Conservation (phyloP, 1,139 yeast species). For the Taphrina confusa region DNA sequence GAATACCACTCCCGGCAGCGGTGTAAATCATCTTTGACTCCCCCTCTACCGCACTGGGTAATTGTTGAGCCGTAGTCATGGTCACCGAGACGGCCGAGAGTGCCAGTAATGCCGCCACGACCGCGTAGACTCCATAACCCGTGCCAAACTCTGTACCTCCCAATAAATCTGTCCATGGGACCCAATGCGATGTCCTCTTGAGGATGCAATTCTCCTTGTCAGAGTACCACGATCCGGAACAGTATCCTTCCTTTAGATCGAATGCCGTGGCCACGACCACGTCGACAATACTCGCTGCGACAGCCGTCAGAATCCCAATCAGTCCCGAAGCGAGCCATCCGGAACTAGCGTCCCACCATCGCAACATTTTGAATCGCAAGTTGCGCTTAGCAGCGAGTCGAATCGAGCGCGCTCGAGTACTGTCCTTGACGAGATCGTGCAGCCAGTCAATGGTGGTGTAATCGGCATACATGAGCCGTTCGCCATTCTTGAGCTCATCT, state of each 20-base stretch:
- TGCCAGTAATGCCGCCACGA: slow-evolving; percentile 44
- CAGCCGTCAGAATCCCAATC: slow-evolving; percentile 53
- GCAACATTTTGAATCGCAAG: slow-evolving; percentile 55
- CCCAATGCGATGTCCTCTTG: neutral
- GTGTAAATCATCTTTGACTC: slow-evolving; percentile 19
- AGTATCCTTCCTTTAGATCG: slow-evolving; percentile 60
- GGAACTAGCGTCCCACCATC: neutral
- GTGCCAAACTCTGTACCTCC: slow-evolving; percentile 21
- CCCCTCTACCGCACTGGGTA: slow-evolving; percentile 9
- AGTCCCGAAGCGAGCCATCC: slow-evolving; percentile 15
- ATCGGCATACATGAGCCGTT: slow-evolving; percentile 55
- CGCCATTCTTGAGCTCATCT: slow-evolving; percentile 20
- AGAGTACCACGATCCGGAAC: slow-evolving; percentile 42
- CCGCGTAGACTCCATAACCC: slow-evolving; percentile 2
- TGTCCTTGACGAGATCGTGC: slow-evolving; percentile 55
- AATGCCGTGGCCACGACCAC: slow-evolving; percentile 55
- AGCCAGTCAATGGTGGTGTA: slow-evolving; percentile 74
- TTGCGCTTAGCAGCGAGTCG: slow-evolving; percentile 49
- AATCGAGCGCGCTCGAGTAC: slow-evolving; percentile 50
- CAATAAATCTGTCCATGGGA: slow-evolving; percentile 1
- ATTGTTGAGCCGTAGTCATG: slow-evolving; percentile 1
- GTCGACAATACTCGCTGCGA: slow-evolving; percentile 58
- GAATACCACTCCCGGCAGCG: slow-evolving; percentile 54
- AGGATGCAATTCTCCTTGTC: slow-evolving; percentile 17
- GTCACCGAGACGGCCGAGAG: slow-evolving; percentile 61